Evolutionary conservation across 1,284 basidiomycete genomes (phyloP), one percentile per base, ranked within the genome.

Genomic region (Cryptococcus amylolentus): DNA sequence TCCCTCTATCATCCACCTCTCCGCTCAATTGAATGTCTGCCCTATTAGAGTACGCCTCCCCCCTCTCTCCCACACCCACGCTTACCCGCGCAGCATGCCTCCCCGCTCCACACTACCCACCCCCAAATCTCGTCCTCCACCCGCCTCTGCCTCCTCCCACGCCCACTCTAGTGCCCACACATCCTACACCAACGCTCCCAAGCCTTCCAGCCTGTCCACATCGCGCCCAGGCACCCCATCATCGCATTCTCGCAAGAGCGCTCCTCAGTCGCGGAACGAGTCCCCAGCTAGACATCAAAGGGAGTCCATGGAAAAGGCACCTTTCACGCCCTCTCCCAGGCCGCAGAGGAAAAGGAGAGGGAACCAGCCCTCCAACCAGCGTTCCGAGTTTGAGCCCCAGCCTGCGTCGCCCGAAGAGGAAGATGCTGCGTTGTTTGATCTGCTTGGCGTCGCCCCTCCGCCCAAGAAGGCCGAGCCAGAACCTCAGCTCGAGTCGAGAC

Each of bases 401-500:
- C 12, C 41, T 9, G n/a, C 41, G n/a, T 42, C n/a, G 41, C 41
- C 23, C 20, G 20, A 27, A 26, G 67, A 67, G 31, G 65, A 71
- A 27, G 63, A 66, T 20, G 64, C 66, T n/a, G 62, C 62, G 23
- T 53, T 72, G 35, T 65, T 72, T 35, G 64, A 72, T 48, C 54
- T 72, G 12, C 63, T 72, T 7, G 70, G 70, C 7, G 63, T 72
- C 2, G 35, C 53, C 2, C 55, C 62, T 6, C 52, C 55, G 16
- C 46, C 56, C 20, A 20, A 27, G 42, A 23, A 13, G 2, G 50
- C 48, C 13, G 23, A 43, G 12, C 28, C 38, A 6, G 48, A 50
- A 28, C 6, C 20, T 18, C 39, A 47, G 27, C 10, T 14, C 3
- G 47, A 44, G 1, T 35, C 55, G 5, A 53, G 47, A 27, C 50